Base-by-base conservation (phyloP, 2,329 filamentous ascomycete species). In the Claviceps digitariae region DNA sequence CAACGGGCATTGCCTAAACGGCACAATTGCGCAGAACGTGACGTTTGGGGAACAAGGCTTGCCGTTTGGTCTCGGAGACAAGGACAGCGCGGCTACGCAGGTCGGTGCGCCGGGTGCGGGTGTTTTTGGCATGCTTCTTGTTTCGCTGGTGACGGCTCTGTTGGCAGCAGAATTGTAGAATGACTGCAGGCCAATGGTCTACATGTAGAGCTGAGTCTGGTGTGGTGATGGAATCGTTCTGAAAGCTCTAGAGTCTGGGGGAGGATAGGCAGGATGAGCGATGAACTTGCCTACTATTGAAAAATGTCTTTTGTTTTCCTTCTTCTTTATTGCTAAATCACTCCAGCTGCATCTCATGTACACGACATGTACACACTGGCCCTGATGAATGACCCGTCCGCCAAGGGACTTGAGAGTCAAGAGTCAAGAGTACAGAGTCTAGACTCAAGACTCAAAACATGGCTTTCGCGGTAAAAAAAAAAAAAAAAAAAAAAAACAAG, bases 1-100 rank as follows among this genome's bases (percentile, higher is more conserved):
- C 2, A 79, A 78, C 46, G 86, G 85, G 1, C 73, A 84, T 54
- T 90, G 86, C 64, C 74, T 80, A 60, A 90, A 89, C 60, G 60
- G 67, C 31, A 75, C 73, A 0, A 75, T 90, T 6, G 66, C 70
- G 40, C 85, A 90, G 66, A 87, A 89, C 56, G 72, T 90, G 44
- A 88, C 84, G 0, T 90, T 87, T 61, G 74, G 75, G 10, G 75
- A 77, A 55, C 83, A 87, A 63, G 82, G 79, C 0, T 59, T 81
- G 54, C 76, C 75, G 1, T 74, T 76, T 46, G 74, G 71, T 1
- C 61, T 72, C 41, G 68, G 69, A 23, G 59, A 62, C 23, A 57
- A 61, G 17, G 57, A 57, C 27, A 72, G 66, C 47, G 63, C 62
- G 4, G 69, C 66, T 15, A 56, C 59, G 5, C 55, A 52, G 15